phyloP scores from a whole-genome alignment of 768 basidiomycete species.

The Hericium coralloides region DNA sequence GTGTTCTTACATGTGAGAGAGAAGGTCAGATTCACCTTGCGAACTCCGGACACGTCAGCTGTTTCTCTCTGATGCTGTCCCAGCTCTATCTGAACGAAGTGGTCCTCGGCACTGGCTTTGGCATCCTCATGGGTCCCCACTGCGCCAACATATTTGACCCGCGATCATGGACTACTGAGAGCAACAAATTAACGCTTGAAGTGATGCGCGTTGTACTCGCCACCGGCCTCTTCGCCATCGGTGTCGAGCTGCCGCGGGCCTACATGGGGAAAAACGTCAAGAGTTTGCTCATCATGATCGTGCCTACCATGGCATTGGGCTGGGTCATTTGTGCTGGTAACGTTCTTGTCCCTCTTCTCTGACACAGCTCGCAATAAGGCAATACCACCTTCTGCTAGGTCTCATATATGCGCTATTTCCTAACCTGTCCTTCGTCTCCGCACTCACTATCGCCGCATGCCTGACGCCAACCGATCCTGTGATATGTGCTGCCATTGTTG shows the following conservation, averaged over 20 bases:
- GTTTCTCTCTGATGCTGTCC: not conserved
- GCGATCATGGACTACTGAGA: slow-evolving; percentile 51
- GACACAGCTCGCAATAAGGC: not conserved
- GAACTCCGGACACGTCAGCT: not conserved
- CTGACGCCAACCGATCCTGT: slow-evolving; percentile 94
- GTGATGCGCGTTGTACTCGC: slow-evolving; percentile 84
- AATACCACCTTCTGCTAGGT: slow-evolving; percentile 25
- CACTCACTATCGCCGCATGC: slow-evolving; percentile 82
- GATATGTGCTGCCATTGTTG: slow-evolving; percentile 76
- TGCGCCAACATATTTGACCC: slow-evolving; percentile 68
- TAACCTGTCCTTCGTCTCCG: slow-evolving; percentile 57
- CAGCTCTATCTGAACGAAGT: slow-evolving; percentile 90
- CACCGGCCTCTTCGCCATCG: slow-evolving; percentile 89
- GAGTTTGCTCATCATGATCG: slow-evolving; percentile 58
- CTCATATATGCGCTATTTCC: slow-evolving; percentile 71
- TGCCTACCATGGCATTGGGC: slow-evolving; percentile 80
- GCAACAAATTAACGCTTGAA: slow-evolving; percentile 69
- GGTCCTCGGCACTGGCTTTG: slow-evolving; percentile 74
- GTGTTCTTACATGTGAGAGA: slow-evolving; percentile 79
- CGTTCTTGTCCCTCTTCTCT: slow-evolving; percentile 7
- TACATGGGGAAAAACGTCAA: slow-evolving; percentile 79
- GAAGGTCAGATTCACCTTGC: slow-evolving; percentile 33
- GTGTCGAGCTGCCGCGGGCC: slow-evolving; percentile 81
- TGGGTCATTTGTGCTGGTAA: slow-evolving; percentile 71
- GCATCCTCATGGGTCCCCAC: slow-evolving; percentile 63